These are phyloP conservation scores for Zygosaccharomyces pseudobailii DNA, from an alignment of 1,139 yeast genomes.

Conservation along the genomic window DNA sequence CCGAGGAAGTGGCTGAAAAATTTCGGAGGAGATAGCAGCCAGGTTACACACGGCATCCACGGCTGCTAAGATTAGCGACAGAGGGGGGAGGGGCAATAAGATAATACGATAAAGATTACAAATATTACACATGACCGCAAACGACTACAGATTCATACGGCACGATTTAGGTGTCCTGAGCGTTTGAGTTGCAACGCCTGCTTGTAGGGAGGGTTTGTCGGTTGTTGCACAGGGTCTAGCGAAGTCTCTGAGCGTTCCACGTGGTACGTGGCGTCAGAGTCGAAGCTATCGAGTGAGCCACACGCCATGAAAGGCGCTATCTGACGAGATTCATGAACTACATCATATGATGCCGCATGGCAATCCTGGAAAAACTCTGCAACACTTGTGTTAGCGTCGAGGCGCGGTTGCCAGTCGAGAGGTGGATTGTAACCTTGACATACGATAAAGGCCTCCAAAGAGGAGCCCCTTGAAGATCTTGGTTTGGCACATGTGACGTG, in stretches of 20 bases:
- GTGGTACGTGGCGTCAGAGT: slow-evolving; percentile 92
- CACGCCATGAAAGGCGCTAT: slow-evolving; percentile 91
- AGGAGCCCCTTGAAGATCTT: slow-evolving; percentile 87
- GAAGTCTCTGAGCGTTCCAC: slow-evolving; percentile 11
- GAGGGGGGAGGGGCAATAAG: not conserved
- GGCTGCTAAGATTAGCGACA: not conserved
- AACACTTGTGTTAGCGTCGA: slow-evolving; percentile 57
- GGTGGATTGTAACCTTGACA: slow-evolving; percentile 85
- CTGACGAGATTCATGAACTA: slow-evolving; percentile 50
- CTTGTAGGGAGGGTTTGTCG: slow-evolving; percentile 96
- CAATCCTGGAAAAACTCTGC: slow-evolving; percentile 76
- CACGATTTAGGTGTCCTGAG: slow-evolving; percentile 43
- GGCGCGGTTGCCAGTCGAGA: slow-evolving; percentile 69
- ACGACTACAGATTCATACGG: slow-evolving; percentile 12
- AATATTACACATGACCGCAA: not conserved
- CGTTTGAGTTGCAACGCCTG: slow-evolving; percentile 84
- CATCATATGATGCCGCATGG: slow-evolving; percentile 43
- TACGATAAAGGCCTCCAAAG: slow-evolving; percentile 88
- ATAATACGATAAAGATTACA: not conserved
- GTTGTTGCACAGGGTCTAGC: slow-evolving; percentile 86
- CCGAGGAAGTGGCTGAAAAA: not conserved
- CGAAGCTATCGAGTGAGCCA: slow-evolving; percentile 82
- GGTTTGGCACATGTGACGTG: slow-evolving; percentile 94
- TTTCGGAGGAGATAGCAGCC: not conserved
- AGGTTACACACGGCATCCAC: not conserved